phyloP scores from a whole-genome alignment of 2,329 filamentous ascomycete species.

The Pseudonectria foliicola region DNA sequence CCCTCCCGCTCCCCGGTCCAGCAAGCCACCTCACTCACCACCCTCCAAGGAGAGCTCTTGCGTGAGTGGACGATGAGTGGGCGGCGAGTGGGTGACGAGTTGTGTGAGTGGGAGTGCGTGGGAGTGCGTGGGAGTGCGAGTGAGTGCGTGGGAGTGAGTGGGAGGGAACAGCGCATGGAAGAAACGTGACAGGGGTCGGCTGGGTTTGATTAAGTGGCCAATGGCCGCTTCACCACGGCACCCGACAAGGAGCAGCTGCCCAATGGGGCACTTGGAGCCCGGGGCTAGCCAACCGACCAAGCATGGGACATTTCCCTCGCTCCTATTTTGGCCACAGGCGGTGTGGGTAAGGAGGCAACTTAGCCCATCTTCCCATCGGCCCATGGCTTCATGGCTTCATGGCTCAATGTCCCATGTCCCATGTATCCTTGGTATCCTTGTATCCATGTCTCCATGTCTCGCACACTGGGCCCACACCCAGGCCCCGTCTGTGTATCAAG shows the following conservation, averaged over 20 bases:
- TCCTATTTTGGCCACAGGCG: conserved; percentile 28
- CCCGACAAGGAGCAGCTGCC: conserved; percentile 39
- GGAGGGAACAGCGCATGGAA: conserved; percentile 41
- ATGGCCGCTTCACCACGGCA: conserved; percentile 33
- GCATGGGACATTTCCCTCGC: conserved; percentile 24
- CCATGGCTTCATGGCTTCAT: no score
- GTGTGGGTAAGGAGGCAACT: conserved; percentile 20
- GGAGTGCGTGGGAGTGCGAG: conserved; percentile 1
- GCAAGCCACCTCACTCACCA: conserved; percentile 5
- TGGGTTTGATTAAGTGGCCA: conserved; percentile 47
- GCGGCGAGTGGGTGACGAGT: no score
- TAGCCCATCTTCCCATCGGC: no score
- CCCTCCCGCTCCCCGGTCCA: no score
- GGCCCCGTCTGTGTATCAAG: no score
- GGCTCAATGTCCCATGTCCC: no score
- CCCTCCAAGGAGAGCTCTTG: no score
- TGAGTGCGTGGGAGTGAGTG: conserved; percentile 9
- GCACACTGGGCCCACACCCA: no score
- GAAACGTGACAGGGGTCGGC: conserved; percentile 42
- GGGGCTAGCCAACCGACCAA: conserved; percentile 39
- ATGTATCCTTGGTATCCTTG: no score
- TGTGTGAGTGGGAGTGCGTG: conserved; percentile 4
- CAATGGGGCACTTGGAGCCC: conserved; percentile 42
- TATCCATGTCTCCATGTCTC: no score
- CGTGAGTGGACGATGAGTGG: no score